Evolutionary conservation across 2,329 filamentous ascomycete genomes (phyloP), one percentile per base, ranked within the genome.

Genomic region (Cladosporium sp.): DNA sequence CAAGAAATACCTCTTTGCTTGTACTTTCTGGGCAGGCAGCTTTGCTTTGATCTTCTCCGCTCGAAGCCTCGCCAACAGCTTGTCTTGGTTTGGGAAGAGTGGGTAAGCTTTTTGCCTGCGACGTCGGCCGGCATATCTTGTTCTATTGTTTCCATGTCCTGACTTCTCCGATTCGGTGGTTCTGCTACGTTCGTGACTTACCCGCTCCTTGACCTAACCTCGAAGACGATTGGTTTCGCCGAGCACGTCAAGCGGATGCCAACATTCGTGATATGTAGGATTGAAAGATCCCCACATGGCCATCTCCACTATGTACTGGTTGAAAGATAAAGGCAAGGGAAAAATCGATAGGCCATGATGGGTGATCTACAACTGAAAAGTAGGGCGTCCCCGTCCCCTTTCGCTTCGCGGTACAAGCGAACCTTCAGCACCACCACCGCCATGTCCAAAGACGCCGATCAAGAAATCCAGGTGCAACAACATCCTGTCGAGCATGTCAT

Each of bases 401-500:
- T 33, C 6, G 12, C 4, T 33, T 33, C 15, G n/a, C n/a, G 22
- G 22, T 27, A 27, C 22, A 27, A 9, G 9, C 22, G 22, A 4
- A 41, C 4, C 3, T 7, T 11, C 27, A 30, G 27, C 18, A 20
- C 9, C n/a, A n/a, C 4, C 22, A 27, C 12, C 27, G 13, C 16
- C 25, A 33, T 43, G 40, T 3, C 27, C 4, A 43, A 49, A n/a
- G 40, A 18, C 7, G n/a, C 16, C 13, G 41, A 46, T 25, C 30
- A 38, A 25, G 40, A 38, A 18, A 30, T 38, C 22, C 22, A 51
- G 13, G 38, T 39, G 42, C 45, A 54, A 2, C 40, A 43, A n/a
- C 30, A 15, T 9, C n/a, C 40, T 1, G 45, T 46, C 11, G 40
- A 55, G 6, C 33, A 41, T 38, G 43, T 55, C 18, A 50, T 59